phyloP scores from a whole-genome alignment of 2,329 filamentous ascomycete genomes.

The Fusarium secorum region DNA sequence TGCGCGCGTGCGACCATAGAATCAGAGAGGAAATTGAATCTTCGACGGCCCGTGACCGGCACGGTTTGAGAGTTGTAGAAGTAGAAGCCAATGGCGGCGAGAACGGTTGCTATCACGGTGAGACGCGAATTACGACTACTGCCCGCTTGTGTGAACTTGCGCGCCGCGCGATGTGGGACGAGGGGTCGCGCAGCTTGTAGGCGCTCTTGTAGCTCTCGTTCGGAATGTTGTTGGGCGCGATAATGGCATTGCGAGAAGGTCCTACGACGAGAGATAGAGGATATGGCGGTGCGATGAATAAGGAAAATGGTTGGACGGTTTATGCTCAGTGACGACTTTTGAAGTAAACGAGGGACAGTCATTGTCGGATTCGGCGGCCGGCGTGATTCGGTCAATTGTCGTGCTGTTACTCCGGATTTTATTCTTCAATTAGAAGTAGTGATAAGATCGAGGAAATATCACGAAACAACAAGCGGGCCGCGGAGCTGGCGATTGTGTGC shows the following conservation, averaged over 20 bases:
- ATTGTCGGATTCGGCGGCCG: constrained; percentile 13
- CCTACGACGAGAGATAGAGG: constrained; percentile 18
- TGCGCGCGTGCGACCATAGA: constrained; percentile 59
- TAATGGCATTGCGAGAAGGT: constrained; percentile 36
- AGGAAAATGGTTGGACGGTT: constrained; percentile 4
- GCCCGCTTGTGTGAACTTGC: constrained; percentile 41
- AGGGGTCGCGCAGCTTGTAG: constrained; percentile 44
- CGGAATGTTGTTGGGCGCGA: constrained; percentile 30
- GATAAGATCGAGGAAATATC: background rate
- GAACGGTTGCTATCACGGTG: constrained; percentile 51
- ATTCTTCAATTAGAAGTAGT: background rate
- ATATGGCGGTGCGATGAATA: background rate
- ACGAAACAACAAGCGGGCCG: background rate
- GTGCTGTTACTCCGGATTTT: background rate
- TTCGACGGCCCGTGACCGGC: constrained; percentile 72
- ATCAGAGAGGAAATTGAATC: constrained; percentile 74
- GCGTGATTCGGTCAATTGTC: background rate
- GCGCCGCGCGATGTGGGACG: constrained; percentile 40
- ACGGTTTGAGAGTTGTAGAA: constrained; percentile 74
- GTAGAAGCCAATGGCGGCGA: constrained; percentile 66
- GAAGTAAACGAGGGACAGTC: constrained; percentile 35
- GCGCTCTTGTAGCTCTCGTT: constrained; percentile 37
- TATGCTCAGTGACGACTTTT: background rate
- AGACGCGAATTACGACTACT: constrained; percentile 44
- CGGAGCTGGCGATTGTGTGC: background rate